These are phyloP conservation scores for Schwanniomyces sp. DNA, from an alignment of 805 yeast species.

Conservation along the genomic window DNA sequence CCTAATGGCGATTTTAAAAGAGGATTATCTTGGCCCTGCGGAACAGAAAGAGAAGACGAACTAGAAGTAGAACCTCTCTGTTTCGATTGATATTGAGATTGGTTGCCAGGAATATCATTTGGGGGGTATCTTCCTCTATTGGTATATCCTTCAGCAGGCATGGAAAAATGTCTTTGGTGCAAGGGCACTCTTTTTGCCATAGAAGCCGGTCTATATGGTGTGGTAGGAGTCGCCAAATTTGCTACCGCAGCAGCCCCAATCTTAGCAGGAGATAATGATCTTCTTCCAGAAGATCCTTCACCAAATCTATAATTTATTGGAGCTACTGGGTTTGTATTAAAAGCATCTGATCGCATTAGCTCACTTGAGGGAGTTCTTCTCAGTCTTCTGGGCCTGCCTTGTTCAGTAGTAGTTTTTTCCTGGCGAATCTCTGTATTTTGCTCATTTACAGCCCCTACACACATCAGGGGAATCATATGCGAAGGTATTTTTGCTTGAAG, in stretches of 20 bases:
- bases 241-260: conserved; percentile 76
- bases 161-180: conserved; percentile 44
- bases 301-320: conserved; percentile 39
- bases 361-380: neutral
- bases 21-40: neutral
- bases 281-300: conserved; percentile 21
- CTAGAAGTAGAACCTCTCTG: neutral
- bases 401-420: conserved; percentile 4
- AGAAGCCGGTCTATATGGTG: conserved; percentile 22
- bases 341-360: conserved; percentile 12
- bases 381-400: conserved; percentile 7
- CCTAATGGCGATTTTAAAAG: conserved; percentile 21
- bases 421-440: conserved; percentile 8
- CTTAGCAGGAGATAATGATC: conserved; percentile 67
- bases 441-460: conserved; percentile 33
- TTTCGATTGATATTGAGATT: neutral
- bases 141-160: conserved; percentile 31
- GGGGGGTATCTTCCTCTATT: neutral
- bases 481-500: conserved; percentile 62
- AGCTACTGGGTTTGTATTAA: conserved; percentile 29
- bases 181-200: conserved; percentile 11
- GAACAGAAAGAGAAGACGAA: neutral
- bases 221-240: conserved; percentile 34
- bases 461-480: conserved; percentile 59
- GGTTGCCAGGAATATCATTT: neutral